Base-by-base conservation (phyloP, 1,284 basidiomycete species). In the Coniophora puteana region DNA sequence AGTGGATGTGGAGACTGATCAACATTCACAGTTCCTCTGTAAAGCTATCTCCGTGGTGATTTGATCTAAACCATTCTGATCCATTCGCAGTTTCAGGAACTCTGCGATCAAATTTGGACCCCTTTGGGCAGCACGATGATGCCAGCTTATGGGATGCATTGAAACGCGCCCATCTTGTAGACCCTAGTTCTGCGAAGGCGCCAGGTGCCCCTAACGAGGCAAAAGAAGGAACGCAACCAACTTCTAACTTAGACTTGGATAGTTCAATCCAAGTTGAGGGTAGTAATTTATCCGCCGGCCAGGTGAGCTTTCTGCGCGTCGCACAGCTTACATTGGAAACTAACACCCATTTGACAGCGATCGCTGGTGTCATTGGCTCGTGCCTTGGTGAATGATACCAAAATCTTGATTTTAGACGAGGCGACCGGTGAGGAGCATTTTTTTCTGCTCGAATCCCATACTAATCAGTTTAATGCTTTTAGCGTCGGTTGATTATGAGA, bases 261-360 rank as follows among this genome's bases (percentile, higher is more conserved):
- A 86, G 78, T 24, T 63, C 77, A 2, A 79, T 96, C 45, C 89
- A 93, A 47, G 85, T 87, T 46, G 93, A 95, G 57, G 93, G 93
- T 20, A 69, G 69, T 16, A 96, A 95, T 58, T 56, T 95, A 42
- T 84, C 80, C 36, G 81, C 85, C 28, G 83, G 84, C 6, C 82
- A 89, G n/a, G n/a, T n/a, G n/a, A n/a, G n/a, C n/a, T n/a, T n/a
- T n/a, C n/a, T n/a, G n/a, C n/a, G n/a, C n/a, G n/a, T n/a, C n/a
- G n/a, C n/a, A n/a, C n/a, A n/a, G n/a, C n/a, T n/a, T n/a, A n/a
- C n/a, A n/a, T n/a, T n/a, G n/a, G n/a, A n/a, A n/a, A n/a, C n/a
- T n/a, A n/a, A n/a, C n/a, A n/a, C n/a, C n/a, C 5, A 18, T 39
- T 23, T 23, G 37, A 11, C 52, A 91, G 76, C 76, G 89, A 8